phyloP scores from a whole-genome alignment of 345 rosid genomes.

The Pugionium cornutum region DNA sequence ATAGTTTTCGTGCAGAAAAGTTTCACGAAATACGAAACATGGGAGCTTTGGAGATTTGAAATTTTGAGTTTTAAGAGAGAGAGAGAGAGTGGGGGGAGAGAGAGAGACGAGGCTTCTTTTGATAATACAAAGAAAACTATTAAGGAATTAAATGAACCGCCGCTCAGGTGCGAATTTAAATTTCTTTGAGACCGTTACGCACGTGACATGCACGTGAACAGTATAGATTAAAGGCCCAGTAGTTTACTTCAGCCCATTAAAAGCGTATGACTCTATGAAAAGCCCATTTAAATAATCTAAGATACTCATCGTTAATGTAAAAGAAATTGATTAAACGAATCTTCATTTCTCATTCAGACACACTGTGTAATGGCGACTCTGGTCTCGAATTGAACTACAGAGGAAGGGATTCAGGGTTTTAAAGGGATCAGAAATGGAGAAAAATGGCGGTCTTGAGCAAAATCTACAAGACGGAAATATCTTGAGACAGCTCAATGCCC shows the following conservation, averaged over 20 bases:
- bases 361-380: constrained; percentile 26
- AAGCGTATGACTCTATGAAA: background rate
- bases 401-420: background rate
- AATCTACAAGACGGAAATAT: constrained; percentile 68
- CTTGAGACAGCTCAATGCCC: constrained; percentile 63
- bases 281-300: no score
- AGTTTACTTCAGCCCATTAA: background rate
- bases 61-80: constrained; percentile 14
- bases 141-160: constrained; percentile 25
- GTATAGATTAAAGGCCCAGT: background rate
- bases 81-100: constrained; percentile 1
- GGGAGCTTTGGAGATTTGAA: constrained; percentile 28
- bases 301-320: no score
- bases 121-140: constrained; percentile 21
- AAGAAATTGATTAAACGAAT: no score
- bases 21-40: constrained; percentile 19
- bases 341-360: no score
- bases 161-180: constrained; percentile 58
- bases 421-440: constrained; percentile 39
- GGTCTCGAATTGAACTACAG: constrained; percentile 21
- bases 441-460: constrained; percentile 55
- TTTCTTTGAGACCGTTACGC: constrained; percentile 36
- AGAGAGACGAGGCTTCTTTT: constrained; percentile 19
- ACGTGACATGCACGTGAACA: constrained; percentile 37
- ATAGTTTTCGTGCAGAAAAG: background rate